These are phyloP conservation scores for Fusarium begoniae DNA, from an alignment of 2,329 filamentous ascomycete genomes.

Conservation along the genomic window DNA sequence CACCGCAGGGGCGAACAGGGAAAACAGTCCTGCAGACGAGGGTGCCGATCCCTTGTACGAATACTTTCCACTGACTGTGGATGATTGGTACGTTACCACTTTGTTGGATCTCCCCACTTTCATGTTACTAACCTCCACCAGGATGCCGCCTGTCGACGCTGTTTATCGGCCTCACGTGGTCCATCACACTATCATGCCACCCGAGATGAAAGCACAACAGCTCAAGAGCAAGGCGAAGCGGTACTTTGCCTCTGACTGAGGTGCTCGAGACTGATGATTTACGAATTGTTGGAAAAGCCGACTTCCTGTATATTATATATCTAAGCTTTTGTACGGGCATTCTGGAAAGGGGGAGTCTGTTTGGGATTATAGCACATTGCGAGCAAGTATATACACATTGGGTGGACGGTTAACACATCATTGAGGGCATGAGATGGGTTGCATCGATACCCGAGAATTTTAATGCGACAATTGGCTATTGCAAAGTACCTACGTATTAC, in stretches of 20 bases:
- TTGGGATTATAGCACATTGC: background rate
- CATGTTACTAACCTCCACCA: conserved; percentile 41
- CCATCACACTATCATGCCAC: conserved; percentile 80
- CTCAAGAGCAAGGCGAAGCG: conserved; percentile 73
- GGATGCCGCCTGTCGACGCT: conserved; percentile 88
- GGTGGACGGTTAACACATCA: conserved; percentile 3
- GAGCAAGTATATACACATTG: conserved; percentile 2
- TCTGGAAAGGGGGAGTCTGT: conserved; percentile 6
- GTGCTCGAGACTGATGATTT: conserved; percentile 30
- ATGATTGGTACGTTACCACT: conserved; percentile 73
- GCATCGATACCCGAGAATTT: conserved; percentile 34
- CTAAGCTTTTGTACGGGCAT: background rate
- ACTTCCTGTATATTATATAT: conserved; percentile 32
- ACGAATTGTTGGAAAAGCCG: conserved; percentile 30
- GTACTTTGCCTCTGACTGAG: conserved; percentile 74
- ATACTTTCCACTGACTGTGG: conserved; percentile 90
- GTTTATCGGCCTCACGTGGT: conserved; percentile 93
- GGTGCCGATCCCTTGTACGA: conserved; percentile 89
- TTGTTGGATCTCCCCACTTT: background rate
- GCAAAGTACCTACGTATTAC: background rate
- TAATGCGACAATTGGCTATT: conserved; percentile 8
- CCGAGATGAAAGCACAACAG: conserved; percentile 75
- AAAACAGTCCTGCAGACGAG: conserved; percentile 75
- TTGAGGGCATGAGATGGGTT: conserved; percentile 20
- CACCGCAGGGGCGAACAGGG: conserved; percentile 49